Evolutionary conservation across 495 filamentous ascomycete genomes (phyloP), one percentile per base, ranked within the genome.

Genomic region (Penicillium paradoxum): DNA sequence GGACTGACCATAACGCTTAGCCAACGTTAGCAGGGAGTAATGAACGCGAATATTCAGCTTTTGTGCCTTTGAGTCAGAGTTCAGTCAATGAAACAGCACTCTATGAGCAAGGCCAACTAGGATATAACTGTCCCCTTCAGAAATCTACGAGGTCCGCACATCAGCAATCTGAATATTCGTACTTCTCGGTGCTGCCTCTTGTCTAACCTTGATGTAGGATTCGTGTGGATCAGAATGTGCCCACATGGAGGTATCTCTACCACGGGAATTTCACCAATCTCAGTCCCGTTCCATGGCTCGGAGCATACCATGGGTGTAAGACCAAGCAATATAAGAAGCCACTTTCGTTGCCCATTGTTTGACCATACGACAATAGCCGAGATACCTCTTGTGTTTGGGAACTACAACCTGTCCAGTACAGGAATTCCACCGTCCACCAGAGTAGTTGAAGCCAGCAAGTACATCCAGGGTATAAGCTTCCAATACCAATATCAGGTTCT

Each of bases 211-310:
- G 29, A 33, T 25, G 1, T 47, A 57, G 54, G 10, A 42, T 55
- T 9, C 54, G 56, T 17, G 9, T 53, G 9, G 53, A 9, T 19
- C 51, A 24, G 4, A 44, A 65, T 11, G 54, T 74, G 25, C 70
- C 73, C 14, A 77, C 71, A 3, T 80, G 70, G 56, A 68, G 78
- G n/a, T 82, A 77, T 55, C 63, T 74, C 48, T 79, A 79, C 45
- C 66, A 66, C 13, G 79, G 77, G 0, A 77, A 73, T 41, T 81
- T 72, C 51, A 56, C 66, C 13, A 77, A 72, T 41, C 21, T 81
- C 9, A 74, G 66, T 17, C 67, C 68, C 0, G 64, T 59, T 25
- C 6, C 51, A 17, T 76, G 73, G 73, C 67, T 79, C 51, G 77
- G 77, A 7, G 77, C 78, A n/a, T 81, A 78, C 42, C 78, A 81